These are phyloP conservation scores for Erythrobasidium hasegawianum DNA, from an alignment of 1,284 basidiomycete genomes.

Conservation along the genomic window DNA sequence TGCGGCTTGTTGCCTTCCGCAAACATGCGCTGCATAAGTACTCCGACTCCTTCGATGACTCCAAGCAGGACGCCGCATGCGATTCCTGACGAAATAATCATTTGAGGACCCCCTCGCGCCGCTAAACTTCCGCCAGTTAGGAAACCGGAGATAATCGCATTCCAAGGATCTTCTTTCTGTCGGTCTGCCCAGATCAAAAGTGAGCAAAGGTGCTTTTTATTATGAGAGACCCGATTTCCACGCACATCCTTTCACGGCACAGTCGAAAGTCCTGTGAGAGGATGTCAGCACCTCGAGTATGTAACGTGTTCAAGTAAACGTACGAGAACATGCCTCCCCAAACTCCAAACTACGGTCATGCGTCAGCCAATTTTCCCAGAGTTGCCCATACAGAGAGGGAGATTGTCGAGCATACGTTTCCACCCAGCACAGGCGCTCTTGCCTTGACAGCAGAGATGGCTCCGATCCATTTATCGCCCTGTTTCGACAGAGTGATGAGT, in stretches of 20 bases:
- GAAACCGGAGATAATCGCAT: slow-evolving; percentile 97
- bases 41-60: slow-evolving; percentile 83
- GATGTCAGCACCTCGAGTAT: neutral
- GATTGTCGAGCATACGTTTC: slow-evolving; percentile 42
- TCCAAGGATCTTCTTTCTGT: slow-evolving; percentile 99
- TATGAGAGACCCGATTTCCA: no score
- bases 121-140: slow-evolving; percentile 96
- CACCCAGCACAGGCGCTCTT: slow-evolving; percentile 89
- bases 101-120: slow-evolving; percentile 83
- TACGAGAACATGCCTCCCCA: slow-evolving; percentile 65
- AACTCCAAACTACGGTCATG: slow-evolving; percentile 75
- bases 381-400: no score
- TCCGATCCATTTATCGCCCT: slow-evolving; percentile 91
- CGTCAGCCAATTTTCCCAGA: no score
- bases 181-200: no score
- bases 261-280: slow-evolving; percentile 75
- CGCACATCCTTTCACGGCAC: slow-evolving; percentile 81
- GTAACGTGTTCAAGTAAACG: neutral
- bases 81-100: slow-evolving; percentile 83
- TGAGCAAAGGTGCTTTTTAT: no score
- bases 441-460: slow-evolving; percentile 97
- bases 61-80: slow-evolving; percentile 95
- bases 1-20: slow-evolving; percentile 31
- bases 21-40: slow-evolving; percentile 75
- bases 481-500: no score